Conservation (phyloP, 139 green algal genomes). For the Chlamydomonas urium region DNA sequence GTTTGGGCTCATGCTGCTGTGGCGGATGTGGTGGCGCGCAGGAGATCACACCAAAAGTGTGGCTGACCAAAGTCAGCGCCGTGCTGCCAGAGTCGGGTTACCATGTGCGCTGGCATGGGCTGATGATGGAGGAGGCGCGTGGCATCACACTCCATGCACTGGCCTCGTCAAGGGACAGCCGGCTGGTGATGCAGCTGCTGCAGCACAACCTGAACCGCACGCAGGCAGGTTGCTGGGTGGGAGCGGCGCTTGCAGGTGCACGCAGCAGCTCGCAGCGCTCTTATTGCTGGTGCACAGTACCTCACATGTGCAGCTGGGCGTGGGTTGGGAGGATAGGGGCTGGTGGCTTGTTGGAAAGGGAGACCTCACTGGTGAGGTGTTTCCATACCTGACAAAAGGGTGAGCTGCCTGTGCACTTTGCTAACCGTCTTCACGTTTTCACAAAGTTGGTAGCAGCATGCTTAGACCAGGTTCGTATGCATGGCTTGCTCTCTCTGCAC, state of each 20-base stretch:
- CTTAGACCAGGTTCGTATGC: neutral
- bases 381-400: no score
- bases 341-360: no score
- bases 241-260: neutral
- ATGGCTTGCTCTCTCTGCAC: neutral
- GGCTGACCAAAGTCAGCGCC: constrained; percentile 8
- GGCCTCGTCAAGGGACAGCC: neutral
- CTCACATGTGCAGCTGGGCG: neutral
- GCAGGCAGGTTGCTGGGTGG: neutral
- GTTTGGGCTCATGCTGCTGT: no score
- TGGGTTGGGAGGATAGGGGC: no score
- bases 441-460: no score
- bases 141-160: constrained; percentile 14
- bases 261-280: neutral
- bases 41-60: constrained; percentile 9
- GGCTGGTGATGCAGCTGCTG: constrained; percentile 7
- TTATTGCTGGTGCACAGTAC: neutral
- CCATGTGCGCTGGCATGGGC: constrained; percentile 12
- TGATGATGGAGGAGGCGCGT: constrained; percentile 16
- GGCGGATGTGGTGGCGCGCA: neutral
- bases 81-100: constrained; percentile 8
- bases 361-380: no score
- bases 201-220: constrained; percentile 13
- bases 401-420: no score
- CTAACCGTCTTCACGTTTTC: no score